Conservation (phyloP, 805 yeast genomes). For the Metschnikowia henanensis region DNA sequence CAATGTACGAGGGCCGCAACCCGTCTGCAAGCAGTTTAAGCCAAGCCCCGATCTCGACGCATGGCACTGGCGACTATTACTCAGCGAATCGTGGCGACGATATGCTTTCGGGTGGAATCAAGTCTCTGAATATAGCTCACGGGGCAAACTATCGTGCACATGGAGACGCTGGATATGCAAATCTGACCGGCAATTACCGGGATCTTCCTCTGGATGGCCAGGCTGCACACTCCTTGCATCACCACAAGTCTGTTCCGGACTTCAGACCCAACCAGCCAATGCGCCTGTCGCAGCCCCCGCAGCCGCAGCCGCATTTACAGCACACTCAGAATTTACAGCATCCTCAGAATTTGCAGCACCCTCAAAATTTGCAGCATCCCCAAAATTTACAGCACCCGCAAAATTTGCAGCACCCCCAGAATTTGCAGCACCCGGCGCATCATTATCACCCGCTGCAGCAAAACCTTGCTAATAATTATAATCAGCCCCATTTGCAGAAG, state of each 20-base stretch:
- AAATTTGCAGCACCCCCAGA: neutral
- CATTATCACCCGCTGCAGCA: neutral
- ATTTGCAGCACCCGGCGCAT: neutral
- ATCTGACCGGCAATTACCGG: neutral
- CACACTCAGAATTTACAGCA: neutral
- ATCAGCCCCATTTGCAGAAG: neutral
- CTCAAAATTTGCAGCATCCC: neutral
- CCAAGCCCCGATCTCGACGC: neutral
- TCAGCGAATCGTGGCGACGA: neutral
- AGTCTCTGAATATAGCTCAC: neutral
- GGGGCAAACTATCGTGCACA: too few relatives aligned
- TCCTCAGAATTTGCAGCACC: slow-evolving; percentile 2
- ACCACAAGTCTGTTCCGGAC: slow-evolving; percentile 6
- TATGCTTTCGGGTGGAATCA: neutral
- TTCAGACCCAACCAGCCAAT: slow-evolving; percentile 7
- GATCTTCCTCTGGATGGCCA: slow-evolving; percentile 2
- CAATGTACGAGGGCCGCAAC: slow-evolving; percentile 2
- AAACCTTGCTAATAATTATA: too few relatives aligned
- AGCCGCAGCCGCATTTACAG: neutral
- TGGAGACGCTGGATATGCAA: too few relatives aligned
- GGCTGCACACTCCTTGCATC: neutral
- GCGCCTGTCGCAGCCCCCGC: slow-evolving; percentile 5
- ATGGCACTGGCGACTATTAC: neutral
- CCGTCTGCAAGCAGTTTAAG: slow-evolving; percentile 5
- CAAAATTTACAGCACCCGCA: neutral